Conservation (phyloP, 805 yeast genomes). For the Kodamaea leandrae region DNA sequence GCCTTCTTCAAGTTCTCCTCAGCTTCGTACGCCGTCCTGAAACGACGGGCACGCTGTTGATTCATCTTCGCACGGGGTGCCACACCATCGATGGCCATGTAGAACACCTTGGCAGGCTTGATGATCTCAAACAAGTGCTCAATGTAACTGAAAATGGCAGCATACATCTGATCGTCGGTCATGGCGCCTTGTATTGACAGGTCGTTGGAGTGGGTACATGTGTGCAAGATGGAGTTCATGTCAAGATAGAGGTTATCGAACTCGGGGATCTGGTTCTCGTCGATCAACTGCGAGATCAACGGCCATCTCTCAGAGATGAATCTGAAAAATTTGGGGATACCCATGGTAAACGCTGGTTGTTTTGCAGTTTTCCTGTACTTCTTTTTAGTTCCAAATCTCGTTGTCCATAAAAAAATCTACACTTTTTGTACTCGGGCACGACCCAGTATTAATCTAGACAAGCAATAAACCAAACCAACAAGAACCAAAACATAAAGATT, state of each 20-base stretch:
- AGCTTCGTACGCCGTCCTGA: slow-evolving; percentile 90
- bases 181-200: slow-evolving; percentile 58
- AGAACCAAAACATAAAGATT: too few relatives aligned
- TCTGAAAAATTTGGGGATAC: slow-evolving; percentile 96
- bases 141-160: slow-evolving; percentile 89
- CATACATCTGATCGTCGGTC: slow-evolving; percentile 88
- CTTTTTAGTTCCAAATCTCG: neutral
- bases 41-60: slow-evolving; percentile 95
- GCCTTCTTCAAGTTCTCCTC: slow-evolving; percentile 77
- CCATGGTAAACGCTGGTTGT: slow-evolving; percentile 40
- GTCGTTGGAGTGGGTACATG: slow-evolving; percentile 85
- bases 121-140: slow-evolving; percentile 89
- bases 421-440: neutral
- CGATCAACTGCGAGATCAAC: slow-evolving; percentile 76
- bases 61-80: slow-evolving; percentile 99
- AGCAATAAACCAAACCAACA: neutral
- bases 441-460: neutral
- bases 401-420: slow-evolving; percentile 1
- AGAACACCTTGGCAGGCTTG: slow-evolving; percentile 80
- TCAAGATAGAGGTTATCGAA: slow-evolving; percentile 93
- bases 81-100: slow-evolving; percentile 98
- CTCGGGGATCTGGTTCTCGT: slow-evolving; percentile 78
- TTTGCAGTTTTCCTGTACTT: neutral
- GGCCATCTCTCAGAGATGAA: slow-evolving; percentile 99
- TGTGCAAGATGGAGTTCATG: slow-evolving; percentile 95